Evolutionary conservation across 177 flowering plant species (phyloP), one percentile per base, ranked within the genome.

Genomic region (Telopea speciosissima): DNA sequence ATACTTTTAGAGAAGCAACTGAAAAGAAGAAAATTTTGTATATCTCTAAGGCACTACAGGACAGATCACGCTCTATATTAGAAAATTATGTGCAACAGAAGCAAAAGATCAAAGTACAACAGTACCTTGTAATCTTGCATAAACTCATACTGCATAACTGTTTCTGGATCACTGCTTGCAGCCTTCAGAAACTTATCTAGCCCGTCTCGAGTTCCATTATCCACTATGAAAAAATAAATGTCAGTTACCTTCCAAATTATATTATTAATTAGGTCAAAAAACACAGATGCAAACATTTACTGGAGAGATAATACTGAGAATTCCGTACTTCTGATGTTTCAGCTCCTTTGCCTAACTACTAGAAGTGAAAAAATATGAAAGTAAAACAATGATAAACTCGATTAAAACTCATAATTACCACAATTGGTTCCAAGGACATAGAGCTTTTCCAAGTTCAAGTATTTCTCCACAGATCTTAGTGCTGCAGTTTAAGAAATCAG

Each of bases 41-140:
- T 58, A 66, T 49, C 13, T 49, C 54, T 11, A 49, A 11, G 19
- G 0, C 17, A 49, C 17, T 49, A 13, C 54, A 13, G 19, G 54
- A 49, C 19, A 12, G 2, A 49, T 2, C 14, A 11, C 3, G 19
- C 54, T 5, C 54, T 16, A 49, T 12, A 49, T 49, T 12, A 49
- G 3, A 12, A 49, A 5, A 49, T 16, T 49, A 49, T 11, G 54
- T 1, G 54, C 54, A 49, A 44, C 19, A 49, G 54, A 63, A 68
- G 66, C n/a, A 61, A 40, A 58, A 40, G 36, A 62, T 65, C 13
- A 56, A 9, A 56, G 24, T 64, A 31, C 8, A 69, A 45, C 26
- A 16, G 49, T 58, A 92, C 99, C 99, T 95, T 95, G 89, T 95
- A 95, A 82, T 95, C 99, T 86, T 95, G 99, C 99, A 95, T 95